These are phyloP conservation scores for Candida loeiensis DNA, from an alignment of 805 yeast genomes.

Conservation along the genomic window DNA sequence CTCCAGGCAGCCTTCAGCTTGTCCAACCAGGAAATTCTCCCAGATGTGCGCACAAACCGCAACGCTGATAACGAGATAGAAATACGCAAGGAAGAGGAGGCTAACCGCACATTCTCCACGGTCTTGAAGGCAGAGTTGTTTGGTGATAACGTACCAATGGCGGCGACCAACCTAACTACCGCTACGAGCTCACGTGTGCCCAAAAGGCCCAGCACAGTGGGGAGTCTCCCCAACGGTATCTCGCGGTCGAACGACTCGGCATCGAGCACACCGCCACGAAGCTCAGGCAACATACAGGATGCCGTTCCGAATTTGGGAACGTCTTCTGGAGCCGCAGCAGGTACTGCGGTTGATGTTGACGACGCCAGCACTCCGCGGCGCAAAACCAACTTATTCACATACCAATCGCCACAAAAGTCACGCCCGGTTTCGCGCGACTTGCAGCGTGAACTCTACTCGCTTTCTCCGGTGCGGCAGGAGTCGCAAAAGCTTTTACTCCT, in stretches of 20 bases:
- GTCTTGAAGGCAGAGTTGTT: constrained; percentile 86
- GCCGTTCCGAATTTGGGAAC: neutral
- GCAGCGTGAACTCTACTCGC: constrained; percentile 71
- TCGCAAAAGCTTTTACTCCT: constrained; percentile 74
- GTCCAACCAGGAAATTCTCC: constrained; percentile 42
- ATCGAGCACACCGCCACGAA: constrained; percentile 10
- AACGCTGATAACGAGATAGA: constrained; percentile 59
- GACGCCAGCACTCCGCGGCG: constrained; percentile 34
- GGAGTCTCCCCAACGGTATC: too few relatives aligned
- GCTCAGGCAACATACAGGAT: constrained; percentile 6
- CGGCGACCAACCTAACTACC: constrained; percentile 31
- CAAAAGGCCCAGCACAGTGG: constrained; percentile 18
- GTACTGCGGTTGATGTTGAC: constrained; percentile 8
- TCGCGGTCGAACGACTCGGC: constrained; percentile 4
- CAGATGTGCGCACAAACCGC: constrained; percentile 29
- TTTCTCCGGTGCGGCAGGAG: constrained; percentile 87
- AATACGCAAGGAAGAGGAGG: constrained; percentile 69
- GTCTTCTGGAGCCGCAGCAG: constrained; percentile 8
- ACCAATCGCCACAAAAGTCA: constrained; percentile 64
- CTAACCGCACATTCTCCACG: constrained; percentile 81
- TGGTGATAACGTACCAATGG: constrained; percentile 75
- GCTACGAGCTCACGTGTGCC: constrained; percentile 3
- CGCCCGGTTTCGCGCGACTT: constrained; percentile 62
- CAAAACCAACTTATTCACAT: constrained; percentile 64
- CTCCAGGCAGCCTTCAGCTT: constrained; percentile 79